Base-by-base conservation (phyloP, 208 protist genomes). In the Dictyostelium gargantuum region DNA sequence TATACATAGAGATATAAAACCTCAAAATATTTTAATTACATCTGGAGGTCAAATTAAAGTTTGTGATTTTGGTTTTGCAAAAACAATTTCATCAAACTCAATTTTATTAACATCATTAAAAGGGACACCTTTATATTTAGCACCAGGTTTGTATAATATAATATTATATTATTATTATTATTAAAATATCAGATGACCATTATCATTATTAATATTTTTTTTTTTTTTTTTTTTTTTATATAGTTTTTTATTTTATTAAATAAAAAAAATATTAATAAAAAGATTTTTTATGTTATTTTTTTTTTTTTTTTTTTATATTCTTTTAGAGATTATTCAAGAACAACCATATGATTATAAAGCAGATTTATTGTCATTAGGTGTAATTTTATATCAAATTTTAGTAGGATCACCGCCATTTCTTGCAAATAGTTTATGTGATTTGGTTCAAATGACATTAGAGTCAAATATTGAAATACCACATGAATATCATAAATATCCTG, bases 51-150 rank as follows among this genome's bases (percentile, higher is more conserved):
- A 95, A 6, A 96, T 99, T n/a, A 99, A 99, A 80, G 94, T 99
- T 11, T 98, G 98, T 74, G 99, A 99, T 96, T 99, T 99, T 97
- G 99, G 99, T 10, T 99, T 99, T 96, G 98, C 98, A 8, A 96
- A 98, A 23, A 96, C 97, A 3, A 98, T 99, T 97, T 98, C 97
- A 54, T 97, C 96, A 92, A 98, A 98, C 89, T 99, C 98, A 3
- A 97, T 99, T 58, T 97, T 99, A 35, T 21, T 86, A 38, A 95
- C 77, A 23, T 82, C 84, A 17, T n/a, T 94, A 19, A 94, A 92
- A 84, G 85, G 93, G 6, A 94, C 80, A 58, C 74, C 93, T 29
- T 29, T 95, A 48, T 91, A 94, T 56, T 66, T 93, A 40, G 91
- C 79, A 40, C 94, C 61, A 56, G 68, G 68, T 74, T 46, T 29